Evolutionary conservation across 1,284 basidiomycete genomes (phyloP).

Genomic region (Bondarzewia mesenterica): DNA sequence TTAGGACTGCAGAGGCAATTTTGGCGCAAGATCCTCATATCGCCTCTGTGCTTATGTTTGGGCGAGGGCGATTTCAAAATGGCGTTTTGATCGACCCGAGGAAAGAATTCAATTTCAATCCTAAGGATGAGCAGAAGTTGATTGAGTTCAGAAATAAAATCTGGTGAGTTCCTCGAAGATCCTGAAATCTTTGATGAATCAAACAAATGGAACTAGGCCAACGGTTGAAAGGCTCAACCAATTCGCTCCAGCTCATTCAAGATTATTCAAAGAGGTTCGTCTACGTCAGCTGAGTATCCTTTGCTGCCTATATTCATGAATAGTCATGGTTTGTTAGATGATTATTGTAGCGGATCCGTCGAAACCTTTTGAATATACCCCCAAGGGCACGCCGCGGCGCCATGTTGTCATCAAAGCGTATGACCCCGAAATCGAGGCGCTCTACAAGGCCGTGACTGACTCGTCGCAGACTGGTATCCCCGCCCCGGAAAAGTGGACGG

Average conservation of each 20-base stretch:
- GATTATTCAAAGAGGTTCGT: constrained; percentile 22
- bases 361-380: constrained; percentile 25
- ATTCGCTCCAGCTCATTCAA: constrained; percentile 20
- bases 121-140: not conserved
- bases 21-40: constrained; percentile 26
- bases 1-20: constrained; percentile 21
- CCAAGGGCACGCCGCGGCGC: constrained; percentile 22
- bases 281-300: too few species aligned
- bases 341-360: constrained; percentile 19
- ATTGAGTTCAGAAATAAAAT: constrained; percentile 4
- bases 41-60: constrained; percentile 19
- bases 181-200: too few species aligned
- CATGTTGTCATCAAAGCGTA: constrained; percentile 17
- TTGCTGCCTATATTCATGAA: not conserved
- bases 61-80: constrained; percentile 8
- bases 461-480: constrained; percentile 6
- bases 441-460: constrained; percentile 13
- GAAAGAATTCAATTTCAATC: constrained; percentile 2
- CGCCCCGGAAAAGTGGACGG: constrained; percentile 9
- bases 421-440: constrained; percentile 19
- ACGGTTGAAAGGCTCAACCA: constrained; percentile 18
- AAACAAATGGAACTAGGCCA: constrained; percentile 17
- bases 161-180: constrained; percentile 3
- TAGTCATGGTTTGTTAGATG: constrained; percentile 15
- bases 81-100: constrained; percentile 13